These are phyloP conservation scores for Ophiocordyceps camponoti-leonardi DNA, from an alignment of 2,329 filamentous ascomycete genomes.

Conservation along the genomic window DNA sequence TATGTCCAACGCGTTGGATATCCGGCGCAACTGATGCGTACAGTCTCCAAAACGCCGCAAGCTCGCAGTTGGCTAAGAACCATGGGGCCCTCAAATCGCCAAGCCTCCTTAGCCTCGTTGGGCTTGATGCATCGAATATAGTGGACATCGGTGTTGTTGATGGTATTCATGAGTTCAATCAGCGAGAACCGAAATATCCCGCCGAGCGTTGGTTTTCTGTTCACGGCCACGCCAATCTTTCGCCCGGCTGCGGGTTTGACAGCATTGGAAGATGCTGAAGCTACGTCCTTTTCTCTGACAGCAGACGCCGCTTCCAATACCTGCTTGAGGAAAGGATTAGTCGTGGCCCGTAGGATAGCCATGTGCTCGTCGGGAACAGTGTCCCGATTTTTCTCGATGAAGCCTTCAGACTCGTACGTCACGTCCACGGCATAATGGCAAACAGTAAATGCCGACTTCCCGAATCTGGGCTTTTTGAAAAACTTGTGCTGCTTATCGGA, in stretches of 20 bases:
- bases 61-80: constrained; percentile 91
- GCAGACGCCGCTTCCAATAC: constrained; percentile 74
- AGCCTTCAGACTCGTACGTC: constrained; percentile 96
- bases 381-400: constrained; percentile 98
- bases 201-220: constrained; percentile 90
- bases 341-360: constrained; percentile 72
- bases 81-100: constrained; percentile 98
- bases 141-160: constrained; percentile 95
- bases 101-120: constrained; percentile 89
- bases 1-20: constrained; percentile 98
- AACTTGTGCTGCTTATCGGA: constrained; percentile 86
- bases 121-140: constrained; percentile 99
- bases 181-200: constrained; percentile 98
- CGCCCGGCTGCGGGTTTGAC: constrained; percentile 67
- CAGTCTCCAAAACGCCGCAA: constrained; percentile 96
- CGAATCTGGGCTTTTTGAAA: constrained; percentile 97
- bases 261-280: constrained; percentile 46
- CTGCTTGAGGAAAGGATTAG: constrained; percentile 67
- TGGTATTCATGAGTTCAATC: constrained; percentile 95
- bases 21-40: constrained; percentile 90
- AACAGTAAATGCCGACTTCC: constrained; percentile 93
- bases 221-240: constrained; percentile 80
- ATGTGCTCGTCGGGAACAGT: constrained; percentile 97
- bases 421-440: constrained; percentile 98
- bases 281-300: constrained; percentile 77